Evolutionary conservation across 1,284 basidiomycete species (phyloP), one percentile per base, ranked within the genome.

Genomic region (Dichomitus squalens): DNA sequence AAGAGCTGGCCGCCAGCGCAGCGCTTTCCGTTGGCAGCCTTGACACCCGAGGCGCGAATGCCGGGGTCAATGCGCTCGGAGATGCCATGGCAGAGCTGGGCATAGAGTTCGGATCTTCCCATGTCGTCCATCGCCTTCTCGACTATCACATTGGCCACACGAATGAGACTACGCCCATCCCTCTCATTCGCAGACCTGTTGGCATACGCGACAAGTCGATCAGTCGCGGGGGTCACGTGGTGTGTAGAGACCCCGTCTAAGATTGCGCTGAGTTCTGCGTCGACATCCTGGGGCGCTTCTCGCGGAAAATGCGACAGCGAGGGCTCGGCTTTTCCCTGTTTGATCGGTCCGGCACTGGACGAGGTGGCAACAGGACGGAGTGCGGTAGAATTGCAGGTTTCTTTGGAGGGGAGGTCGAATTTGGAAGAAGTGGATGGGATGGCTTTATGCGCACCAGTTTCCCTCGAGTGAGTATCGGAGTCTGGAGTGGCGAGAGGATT

Each of bases 181-280:
- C 85, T 92, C 81, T 98, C 95, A 64, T 88, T 83, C 74, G 88
- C 86, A 5, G 92, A 95, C 77, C 87, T 93, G 84, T 98, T 96
- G 40, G 94, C 95, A 91, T 92, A 98, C 92, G 95, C 52, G 47
- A 61, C 40, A 38, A 59, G 52, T 18, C 46, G 51, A 39, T 56
- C 60, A 1, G 52, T 56, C 67, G 98, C 96, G 6, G 91, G 89
- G 66, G 95, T 93, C 79, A 98, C 97, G 70, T 92, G 93, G 78
- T 96, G 93, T 83, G 95, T 89, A 1, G 95, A 96, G 43, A 98
- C 85, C 79, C 96, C 96, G 84, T 98, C 97, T 68, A 98, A 87
- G 60, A 97, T 76, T 52, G 80, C 80, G 76, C 93, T 95, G 78
- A 98, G 94, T 78, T 96, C 97, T 14, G 93, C 87, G 68, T 96